Base-by-base conservation (phyloP, 164 flowering plant species). In the Saururus chinensis region DNA sequence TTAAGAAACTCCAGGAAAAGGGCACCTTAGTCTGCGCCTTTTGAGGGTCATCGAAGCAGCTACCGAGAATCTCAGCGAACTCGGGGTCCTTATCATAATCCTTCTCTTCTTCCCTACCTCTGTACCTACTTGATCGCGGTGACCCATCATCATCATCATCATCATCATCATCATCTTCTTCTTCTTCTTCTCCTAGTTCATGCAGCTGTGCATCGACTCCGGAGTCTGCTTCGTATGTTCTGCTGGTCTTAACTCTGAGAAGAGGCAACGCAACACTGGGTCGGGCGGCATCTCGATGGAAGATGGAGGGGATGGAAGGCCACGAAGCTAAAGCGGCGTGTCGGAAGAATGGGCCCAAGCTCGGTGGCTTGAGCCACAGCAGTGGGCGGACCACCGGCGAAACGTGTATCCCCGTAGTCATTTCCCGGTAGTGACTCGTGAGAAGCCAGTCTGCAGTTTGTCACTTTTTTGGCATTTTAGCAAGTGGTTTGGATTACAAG, bases 41-140 rank as follows among this genome's bases (percentile, higher is more conserved):
- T 13, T 82, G 70, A 4, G 96, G 96, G 48, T 92, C 83, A 45
- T 85, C 90, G 5, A 92, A 75, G 68, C 76, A 78, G 67, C 66
- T 61, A 19, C 86, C 90, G 2, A 92, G 68, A 71, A 92, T 88
- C 23, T 87, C 92, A 54, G 85, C 96, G 40, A 88, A 78, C 68
- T 92, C 98, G 1, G 98, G 96, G 73, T 92, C 87, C 71, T 71
- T 75, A 71, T 92, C 96, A 62, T 79, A 85, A 63, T 87, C 81
- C 45, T 61, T 81, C 60, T 77, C 87, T 26, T 76, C 81, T 40
- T 67, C 81, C 42, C 62, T 60, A 22, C 62, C 52, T 22, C 62
- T 35, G 58, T 4, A 30, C 58, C 58, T 23, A 11, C 25, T 4
- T 11, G 19, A 0, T 55, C 23, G 49, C 49, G 14, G 49, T 9